These are phyloP conservation scores for Vigna hirtella DNA, from an alignment of 306 rosid species.

Conservation along the genomic window DNA sequence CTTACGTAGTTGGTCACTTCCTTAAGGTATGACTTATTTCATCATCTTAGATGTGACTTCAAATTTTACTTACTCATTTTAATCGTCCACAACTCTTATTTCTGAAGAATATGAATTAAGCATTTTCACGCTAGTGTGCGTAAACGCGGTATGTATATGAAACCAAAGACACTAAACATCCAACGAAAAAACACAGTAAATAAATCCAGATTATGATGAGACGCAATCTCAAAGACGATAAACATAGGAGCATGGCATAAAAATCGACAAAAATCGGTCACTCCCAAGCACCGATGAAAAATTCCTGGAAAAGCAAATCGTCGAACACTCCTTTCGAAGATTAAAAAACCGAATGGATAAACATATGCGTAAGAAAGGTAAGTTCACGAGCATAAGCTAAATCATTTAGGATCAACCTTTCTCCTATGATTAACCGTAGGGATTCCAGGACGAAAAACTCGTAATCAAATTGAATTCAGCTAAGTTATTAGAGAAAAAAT, in stretches of 20 bases:
- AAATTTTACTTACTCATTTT: background rate
- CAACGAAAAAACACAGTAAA: background rate
- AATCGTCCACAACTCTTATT: constrained; percentile 2
- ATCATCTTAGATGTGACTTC: constrained; percentile 1
- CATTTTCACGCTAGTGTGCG: background rate
- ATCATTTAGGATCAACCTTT: background rate
- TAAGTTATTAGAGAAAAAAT: background rate
- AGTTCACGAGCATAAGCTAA: constrained; percentile 5
- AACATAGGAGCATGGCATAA: background rate
- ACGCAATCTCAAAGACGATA: background rate
- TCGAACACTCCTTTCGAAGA: background rate
- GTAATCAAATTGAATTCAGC: background rate
- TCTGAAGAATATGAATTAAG: background rate
- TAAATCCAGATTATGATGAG: background rate
- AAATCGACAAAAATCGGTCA: background rate
- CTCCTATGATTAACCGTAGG: background rate
- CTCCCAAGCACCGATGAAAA: background rate
- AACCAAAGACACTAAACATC: background rate
- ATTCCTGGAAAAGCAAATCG: background rate
- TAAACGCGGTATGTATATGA: background rate
- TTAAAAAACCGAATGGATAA: background rate
- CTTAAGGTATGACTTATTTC: background rate
- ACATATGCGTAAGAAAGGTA: background rate
- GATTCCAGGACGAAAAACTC: background rate
- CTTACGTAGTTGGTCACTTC: background rate